Evolutionary conservation across 192 early-diverging fungal species (phyloP).

Genomic region (Linnemannia hyalina): DNA sequence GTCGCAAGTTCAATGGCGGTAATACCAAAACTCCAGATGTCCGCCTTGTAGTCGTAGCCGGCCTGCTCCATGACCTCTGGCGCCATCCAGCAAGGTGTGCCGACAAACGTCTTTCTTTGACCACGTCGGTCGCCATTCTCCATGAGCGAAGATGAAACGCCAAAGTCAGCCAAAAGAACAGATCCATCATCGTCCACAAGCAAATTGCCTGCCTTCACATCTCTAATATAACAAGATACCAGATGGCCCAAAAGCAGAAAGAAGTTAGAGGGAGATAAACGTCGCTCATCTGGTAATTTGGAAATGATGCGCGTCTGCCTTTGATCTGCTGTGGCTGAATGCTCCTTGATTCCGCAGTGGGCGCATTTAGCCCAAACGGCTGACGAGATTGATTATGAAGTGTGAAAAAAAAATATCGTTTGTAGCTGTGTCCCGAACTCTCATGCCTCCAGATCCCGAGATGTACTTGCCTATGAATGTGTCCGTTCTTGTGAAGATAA

Average conservation of each 20-base stretch:
- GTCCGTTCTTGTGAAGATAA: slow-evolving; percentile 75
- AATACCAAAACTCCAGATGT: slow-evolving; percentile 94
- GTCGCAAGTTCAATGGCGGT: slow-evolving; percentile 88
- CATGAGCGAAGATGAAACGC: slow-evolving; percentile 75
- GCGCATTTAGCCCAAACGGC: not conserved
- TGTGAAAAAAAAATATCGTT: not conserved
- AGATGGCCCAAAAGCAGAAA: not conserved
- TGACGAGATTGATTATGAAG: not conserved
- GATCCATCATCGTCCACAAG: slow-evolving; percentile 76
- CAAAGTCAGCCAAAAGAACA: slow-evolving; percentile 77
- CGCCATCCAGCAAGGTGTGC: slow-evolving; percentile 80
- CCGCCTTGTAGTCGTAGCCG: slow-evolving; percentile 91
- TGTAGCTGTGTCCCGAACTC: not conserved
- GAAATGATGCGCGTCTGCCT: not conserved
- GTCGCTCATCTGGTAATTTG: not conserved
- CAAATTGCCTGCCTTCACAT: slow-evolving; percentile 82
- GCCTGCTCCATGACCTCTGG: slow-evolving; percentile 93
- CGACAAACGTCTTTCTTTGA: slow-evolving; percentile 78
- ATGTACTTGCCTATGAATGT: slow-evolving; percentile 68
- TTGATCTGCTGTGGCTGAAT: not conserved
- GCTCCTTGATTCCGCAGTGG: slow-evolving; percentile 1
- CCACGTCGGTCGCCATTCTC: slow-evolving; percentile 73
- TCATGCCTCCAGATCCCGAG: not conserved
- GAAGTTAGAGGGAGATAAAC: not conserved
- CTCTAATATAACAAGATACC: slow-evolving; percentile 38